Base-by-base conservation (phyloP, 2,329 filamentous ascomycete species). In the Aspergillus luchuensis region DNA sequence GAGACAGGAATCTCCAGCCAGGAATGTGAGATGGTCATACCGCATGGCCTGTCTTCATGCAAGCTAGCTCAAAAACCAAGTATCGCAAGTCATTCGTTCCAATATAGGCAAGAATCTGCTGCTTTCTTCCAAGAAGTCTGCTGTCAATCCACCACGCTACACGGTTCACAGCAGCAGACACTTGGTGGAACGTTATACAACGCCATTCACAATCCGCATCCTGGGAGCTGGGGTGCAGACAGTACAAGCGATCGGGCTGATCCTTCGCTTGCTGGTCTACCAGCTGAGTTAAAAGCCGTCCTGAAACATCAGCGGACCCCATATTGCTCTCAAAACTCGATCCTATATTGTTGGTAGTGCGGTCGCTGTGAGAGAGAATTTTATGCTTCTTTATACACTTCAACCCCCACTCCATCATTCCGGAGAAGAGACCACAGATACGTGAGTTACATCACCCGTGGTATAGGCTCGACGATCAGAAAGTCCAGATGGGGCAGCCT, bases 41-140 rank as follows among this genome's bases (percentile, higher is more conserved):
- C 19, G 45, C 58, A 39, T 71, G 62, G 5, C 70, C 68, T 17
- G 64, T 66, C 47, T 73, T 72, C 17, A 68, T 66, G 11, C 63
- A 69, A 4, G 68, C 69, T 2, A 72, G 49, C 30, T 65, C 21
- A n/a, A 72, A 67, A 0, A 67, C 30, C 19, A 50, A 30, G 19
- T 72, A 72, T 8, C 69, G 66, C 10, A 68, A 45, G 62, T 72
- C 69, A 41, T 71, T 69, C 1, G 43, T 58, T 4, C 63, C 69
- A 39, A 71, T 63, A 28, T 72, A 72, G 4, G 68, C 66, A 56
- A 73, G 52, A 4, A 50, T 47, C 36, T 58, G 43, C 6, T 8
- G 17, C 11, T 23, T 23, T 19, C 23, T 33, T 15, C 1, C 23
- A 5, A 8, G 7, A 11, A 60, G n/a, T 5, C 17, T 28, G 17